A percentile compares a stretch with the other conserved stretches of the same genome.
Evolutionary conservation across 805 yeast species (phyloP).

Genomic region (Blastobotrys robertii): DNA sequence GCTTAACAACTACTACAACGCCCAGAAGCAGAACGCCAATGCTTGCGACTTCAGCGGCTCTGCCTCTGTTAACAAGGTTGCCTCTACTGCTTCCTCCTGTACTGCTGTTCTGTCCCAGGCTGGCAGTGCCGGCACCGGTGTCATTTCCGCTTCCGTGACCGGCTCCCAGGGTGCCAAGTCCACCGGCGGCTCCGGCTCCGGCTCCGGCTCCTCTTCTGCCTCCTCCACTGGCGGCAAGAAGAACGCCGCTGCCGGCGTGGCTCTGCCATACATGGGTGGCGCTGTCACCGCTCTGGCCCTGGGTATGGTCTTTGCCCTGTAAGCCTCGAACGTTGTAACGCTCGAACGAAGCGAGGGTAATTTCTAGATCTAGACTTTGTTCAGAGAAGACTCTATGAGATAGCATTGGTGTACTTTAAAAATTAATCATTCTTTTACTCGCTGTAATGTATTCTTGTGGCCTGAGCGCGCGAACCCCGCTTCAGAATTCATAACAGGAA

Average conservation of each 20-base stretch:
- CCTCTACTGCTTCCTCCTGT: conserved; percentile 42
- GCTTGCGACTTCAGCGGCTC: conserved; percentile 70
- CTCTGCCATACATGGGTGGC: conserved; percentile 8
- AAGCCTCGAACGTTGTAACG: background rate
- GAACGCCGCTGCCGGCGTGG: conserved; percentile 9
- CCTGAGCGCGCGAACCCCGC: too few species aligned
- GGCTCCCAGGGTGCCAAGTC: conserved; percentile 24
- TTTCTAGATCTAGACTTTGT: too few species aligned
- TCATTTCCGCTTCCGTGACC: conserved; percentile 36
- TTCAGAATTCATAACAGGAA: too few species aligned
- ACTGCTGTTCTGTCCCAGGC: conserved; percentile 47
- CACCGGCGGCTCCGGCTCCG: conserved; percentile 10
- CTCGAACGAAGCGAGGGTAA: too few species aligned
- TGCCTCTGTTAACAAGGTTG: conserved; percentile 41
- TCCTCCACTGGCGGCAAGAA: conserved; percentile 16
- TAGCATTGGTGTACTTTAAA: too few species aligned
- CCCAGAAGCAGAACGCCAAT: conserved; percentile 33
- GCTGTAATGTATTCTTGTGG: too few species aligned
- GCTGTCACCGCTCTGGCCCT: conserved; percentile 13
- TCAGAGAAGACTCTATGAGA: too few species aligned
- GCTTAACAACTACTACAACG: conserved; percentile 52
- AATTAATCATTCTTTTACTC: too few species aligned
- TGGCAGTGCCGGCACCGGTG: conserved; percentile 61
- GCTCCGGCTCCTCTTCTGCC: conserved; percentile 19
- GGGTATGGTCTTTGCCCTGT: conserved; percentile 14